Evolutionary conservation across 164 flowering plant species (phyloP).

Genomic region (Vitis vinifera): DNA sequence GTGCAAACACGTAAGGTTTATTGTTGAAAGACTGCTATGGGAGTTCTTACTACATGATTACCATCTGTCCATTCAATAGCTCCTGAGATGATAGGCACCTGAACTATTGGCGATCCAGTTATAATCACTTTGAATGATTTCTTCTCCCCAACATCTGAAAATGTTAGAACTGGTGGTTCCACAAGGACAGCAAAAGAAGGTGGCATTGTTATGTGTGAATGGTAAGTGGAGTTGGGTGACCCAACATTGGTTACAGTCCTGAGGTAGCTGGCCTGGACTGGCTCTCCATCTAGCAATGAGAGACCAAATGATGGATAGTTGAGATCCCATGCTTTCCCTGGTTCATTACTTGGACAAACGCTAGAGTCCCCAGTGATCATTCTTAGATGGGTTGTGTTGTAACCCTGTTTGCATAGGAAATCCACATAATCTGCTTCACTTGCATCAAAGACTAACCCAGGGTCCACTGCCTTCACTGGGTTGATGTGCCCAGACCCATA

Average conservation of each 20-base stretch:
- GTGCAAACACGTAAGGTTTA: too few relatives aligned
- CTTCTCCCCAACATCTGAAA: conserved; percentile 3
- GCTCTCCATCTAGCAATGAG: not conserved
- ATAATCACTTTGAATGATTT: not conserved
- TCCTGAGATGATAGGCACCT: conserved; percentile 1
- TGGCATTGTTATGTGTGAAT: not conserved
- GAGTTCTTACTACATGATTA: too few relatives aligned
- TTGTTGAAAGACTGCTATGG: too few relatives aligned
- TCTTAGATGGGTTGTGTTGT: conserved; percentile 2
- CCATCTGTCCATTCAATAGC: too few relatives aligned
- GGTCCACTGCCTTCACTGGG: conserved; percentile 21
- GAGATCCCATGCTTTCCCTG: conserved; percentile 3
- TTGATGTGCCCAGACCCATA: conserved; percentile 33
- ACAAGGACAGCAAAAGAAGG: not conserved
- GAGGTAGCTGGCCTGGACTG: not conserved
- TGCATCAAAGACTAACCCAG: conserved; percentile 31
- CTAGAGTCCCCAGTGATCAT: conserved; percentile 2
- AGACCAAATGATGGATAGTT: conserved; percentile 11
- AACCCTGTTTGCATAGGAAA: conserved; percentile 17
- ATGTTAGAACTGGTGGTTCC: conserved; percentile 5
- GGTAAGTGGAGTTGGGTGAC: conserved; percentile 6
- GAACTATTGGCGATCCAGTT: conserved; percentile 1
- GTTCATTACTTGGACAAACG: not conserved
- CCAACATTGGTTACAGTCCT: conserved; percentile 13
- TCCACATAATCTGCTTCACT: conserved; percentile 16